phyloP scores from a whole-genome alignment of 495 filamentous ascomycete genomes.

The Aspergillus nidulans region DNA sequence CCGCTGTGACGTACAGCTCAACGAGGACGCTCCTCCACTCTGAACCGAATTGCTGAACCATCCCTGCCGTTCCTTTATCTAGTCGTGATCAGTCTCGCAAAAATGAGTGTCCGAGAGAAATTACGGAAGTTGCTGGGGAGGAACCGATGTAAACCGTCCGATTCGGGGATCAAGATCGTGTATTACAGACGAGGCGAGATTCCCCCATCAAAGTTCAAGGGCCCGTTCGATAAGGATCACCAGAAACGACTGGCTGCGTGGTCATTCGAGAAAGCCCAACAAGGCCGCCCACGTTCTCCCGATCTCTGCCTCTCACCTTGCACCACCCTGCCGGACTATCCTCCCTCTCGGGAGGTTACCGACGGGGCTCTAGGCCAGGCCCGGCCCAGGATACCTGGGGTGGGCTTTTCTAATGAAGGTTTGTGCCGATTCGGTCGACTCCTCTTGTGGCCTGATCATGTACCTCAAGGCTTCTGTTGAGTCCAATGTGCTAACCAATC shows the following conservation, averaged over 20 bases:
- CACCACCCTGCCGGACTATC: conserved; percentile 27
- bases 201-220: conserved; percentile 49
- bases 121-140: conserved; percentile 36
- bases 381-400: conserved; percentile 9
- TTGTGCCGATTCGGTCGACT: conserved; percentile 15
- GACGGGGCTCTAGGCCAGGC: conserved; percentile 29
- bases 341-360: conserved; percentile 18
- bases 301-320: conserved; percentile 40
- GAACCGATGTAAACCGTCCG: conserved; percentile 21
- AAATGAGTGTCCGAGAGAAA: conserved; percentile 46
- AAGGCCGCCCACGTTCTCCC: conserved; percentile 30
- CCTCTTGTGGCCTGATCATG: neutral
- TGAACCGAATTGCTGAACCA: neutral
- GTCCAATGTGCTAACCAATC: conserved; percentile 14
- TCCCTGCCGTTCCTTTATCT: neutral
- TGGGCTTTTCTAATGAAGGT: conserved; percentile 21
- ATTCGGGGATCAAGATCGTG: conserved; percentile 42
- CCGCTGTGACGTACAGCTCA: conserved; percentile 24
- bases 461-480: neutral
- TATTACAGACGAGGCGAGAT: conserved; percentile 49
- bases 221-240: conserved; percentile 49
- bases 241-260: conserved; percentile 47
- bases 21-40: conserved; percentile 11
- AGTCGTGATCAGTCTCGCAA: neutral
- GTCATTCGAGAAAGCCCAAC: conserved; percentile 41